Evolutionary conservation across 495 filamentous ascomycete genomes (phyloP).

Genomic region (Hyaloscypha bicolor): DNA sequence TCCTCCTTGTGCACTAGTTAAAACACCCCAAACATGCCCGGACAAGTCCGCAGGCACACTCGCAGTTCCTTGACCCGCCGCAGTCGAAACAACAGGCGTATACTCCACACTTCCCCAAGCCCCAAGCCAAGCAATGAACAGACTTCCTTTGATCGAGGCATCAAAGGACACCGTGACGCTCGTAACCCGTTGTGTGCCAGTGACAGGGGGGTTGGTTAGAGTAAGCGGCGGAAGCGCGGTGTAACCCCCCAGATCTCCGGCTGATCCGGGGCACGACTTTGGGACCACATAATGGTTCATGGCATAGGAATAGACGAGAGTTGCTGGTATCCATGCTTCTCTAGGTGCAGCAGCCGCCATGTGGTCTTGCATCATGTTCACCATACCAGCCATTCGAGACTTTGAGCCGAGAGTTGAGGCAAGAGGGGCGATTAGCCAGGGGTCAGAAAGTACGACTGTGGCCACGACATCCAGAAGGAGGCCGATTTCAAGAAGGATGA

Average conservation of each 20-base stretch:
- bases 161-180: slow-evolving; percentile 32
- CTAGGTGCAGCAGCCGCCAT: slow-evolving; percentile 38
- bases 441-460: slow-evolving; percentile 50
- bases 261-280: slow-evolving; percentile 23
- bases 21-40: slow-evolving; percentile 42
- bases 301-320: slow-evolving; percentile 40
- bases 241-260: slow-evolving; percentile 17
- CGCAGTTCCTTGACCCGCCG: slow-evolving; percentile 17
- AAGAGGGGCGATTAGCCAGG: slow-evolving; percentile 41
- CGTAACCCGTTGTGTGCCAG: slow-evolving; percentile 20
- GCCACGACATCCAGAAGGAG: slow-evolving; percentile 56
- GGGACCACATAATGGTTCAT: slow-evolving; percentile 34
- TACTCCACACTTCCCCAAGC: slow-evolving; percentile 42
- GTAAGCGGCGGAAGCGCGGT: slow-evolving; percentile 30
- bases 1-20: slow-evolving; percentile 33
- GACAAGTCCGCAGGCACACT: slow-evolving; percentile 37
- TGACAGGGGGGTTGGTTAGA: slow-evolving; percentile 18
- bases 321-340: slow-evolving; percentile 37
- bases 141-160: slow-evolving; percentile 9
- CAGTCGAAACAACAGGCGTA: slow-evolving; percentile 26
- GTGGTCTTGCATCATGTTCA: slow-evolving; percentile 47
- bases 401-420: slow-evolving; percentile 40
- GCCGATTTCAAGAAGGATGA: slow-evolving; percentile 57
- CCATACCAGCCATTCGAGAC: slow-evolving; percentile 40
- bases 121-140: slow-evolving; percentile 43